phyloP scores from a whole-genome alignment of 768 basidiomycete genomes.

The Wakefieldia striispora region DNA sequence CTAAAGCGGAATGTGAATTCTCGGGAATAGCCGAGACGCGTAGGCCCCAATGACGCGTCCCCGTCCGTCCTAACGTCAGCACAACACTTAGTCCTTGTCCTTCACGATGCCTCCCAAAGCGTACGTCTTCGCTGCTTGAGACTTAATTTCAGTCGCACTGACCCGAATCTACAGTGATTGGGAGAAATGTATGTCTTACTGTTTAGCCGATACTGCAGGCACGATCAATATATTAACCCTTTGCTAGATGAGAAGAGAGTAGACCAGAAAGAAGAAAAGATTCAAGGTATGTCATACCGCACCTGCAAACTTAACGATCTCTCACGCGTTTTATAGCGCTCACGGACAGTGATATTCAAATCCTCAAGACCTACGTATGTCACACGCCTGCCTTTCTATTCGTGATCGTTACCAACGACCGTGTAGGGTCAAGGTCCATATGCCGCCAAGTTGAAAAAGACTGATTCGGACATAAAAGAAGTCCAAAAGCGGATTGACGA shows the following conservation, averaged over 20 bases:
- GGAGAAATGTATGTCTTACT: slow-evolving; percentile 82
- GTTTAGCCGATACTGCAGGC: background rate
- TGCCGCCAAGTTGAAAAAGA: slow-evolving; percentile 81
- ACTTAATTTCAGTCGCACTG: slow-evolving; percentile 1
- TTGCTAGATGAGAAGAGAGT: slow-evolving; percentile 75
- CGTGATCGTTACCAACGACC: background rate
- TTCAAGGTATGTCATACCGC: slow-evolving; percentile 58
- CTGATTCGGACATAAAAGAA: slow-evolving; percentile 90
- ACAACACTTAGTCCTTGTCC: slow-evolving; percentile 21
- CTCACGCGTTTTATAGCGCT: slow-evolving; percentile 54
- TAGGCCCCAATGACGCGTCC: slow-evolving; percentile 37
- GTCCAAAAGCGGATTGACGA: slow-evolving; percentile 97
- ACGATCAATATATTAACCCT: slow-evolving; percentile 6
- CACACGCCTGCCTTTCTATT: background rate
- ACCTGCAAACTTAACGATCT: background rate
- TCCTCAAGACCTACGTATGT: slow-evolving; percentile 94
- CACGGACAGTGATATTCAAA: slow-evolving; percentile 98
- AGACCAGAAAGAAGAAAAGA: slow-evolving; percentile 91
- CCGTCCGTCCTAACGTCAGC: slow-evolving; percentile 18
- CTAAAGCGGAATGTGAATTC: slow-evolving; percentile 31
- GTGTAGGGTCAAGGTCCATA: slow-evolving; percentile 97
- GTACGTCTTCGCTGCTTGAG: slow-evolving; percentile 49
- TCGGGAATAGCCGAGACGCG: slow-evolving; percentile 29
- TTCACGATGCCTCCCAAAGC: slow-evolving; percentile 88
- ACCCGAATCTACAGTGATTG: slow-evolving; percentile 68